Evolutionary conservation across 2,329 filamentous ascomycete species (phyloP).

Genomic region (Sporothrix inflata): DNA sequence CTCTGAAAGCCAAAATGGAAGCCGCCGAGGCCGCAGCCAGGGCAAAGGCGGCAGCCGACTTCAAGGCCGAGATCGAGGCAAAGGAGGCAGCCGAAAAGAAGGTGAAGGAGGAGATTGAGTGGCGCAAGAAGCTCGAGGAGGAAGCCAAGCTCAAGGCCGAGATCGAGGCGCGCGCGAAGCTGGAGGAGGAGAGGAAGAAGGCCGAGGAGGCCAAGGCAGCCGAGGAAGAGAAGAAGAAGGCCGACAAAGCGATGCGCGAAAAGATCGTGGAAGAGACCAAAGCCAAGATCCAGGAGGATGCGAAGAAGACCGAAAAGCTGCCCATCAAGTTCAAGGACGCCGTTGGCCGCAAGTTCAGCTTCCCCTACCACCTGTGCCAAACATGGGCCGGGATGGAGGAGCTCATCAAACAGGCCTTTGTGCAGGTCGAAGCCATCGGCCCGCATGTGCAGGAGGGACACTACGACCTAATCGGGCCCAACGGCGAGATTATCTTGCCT

Average conservation of each 20-base stretch:
- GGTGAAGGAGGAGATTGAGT: constrained; percentile 44
- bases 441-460: constrained; percentile 77
- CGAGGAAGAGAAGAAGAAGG: constrained; percentile 56
- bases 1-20: constrained; percentile 45
- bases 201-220: constrained; percentile 50
- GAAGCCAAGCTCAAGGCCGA: constrained; percentile 49
- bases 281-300: constrained; percentile 49
- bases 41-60: constrained; percentile 45
- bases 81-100: constrained; percentile 38
- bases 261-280: constrained; percentile 53
- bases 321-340: constrained; percentile 92
- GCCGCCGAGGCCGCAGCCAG: constrained; percentile 51
- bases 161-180: constrained; percentile 49
- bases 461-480: constrained; percentile 78
- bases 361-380: constrained; percentile 82
- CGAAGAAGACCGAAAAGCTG: constrained; percentile 62
- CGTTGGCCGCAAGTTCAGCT: constrained; percentile 87
- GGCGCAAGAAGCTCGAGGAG: constrained; percentile 52
- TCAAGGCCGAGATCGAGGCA: constrained; percentile 44
- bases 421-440: constrained; percentile 75
- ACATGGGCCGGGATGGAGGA: constrained; percentile 89
- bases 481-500: constrained; percentile 81
- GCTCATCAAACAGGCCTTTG: constrained; percentile 81
- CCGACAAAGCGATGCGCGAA: constrained; percentile 59
- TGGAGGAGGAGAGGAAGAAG: constrained; percentile 52